These are phyloP conservation scores for Trametes cubensis DNA, from an alignment of 768 basidiomycete genomes.

Conservation along the genomic window DNA sequence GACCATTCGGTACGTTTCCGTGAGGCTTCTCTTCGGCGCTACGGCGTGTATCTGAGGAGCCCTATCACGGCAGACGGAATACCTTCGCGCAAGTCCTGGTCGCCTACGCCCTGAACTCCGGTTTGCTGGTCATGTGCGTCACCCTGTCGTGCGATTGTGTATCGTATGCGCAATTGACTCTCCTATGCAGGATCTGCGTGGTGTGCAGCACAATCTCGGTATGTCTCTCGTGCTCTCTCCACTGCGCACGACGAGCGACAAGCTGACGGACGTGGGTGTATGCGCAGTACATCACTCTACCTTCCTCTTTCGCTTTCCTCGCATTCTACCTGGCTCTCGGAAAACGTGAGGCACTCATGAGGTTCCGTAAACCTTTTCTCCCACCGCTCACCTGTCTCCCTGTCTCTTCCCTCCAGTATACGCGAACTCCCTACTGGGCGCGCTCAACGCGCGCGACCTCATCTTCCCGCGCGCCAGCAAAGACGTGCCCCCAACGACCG, in stretches of 20 bases:
- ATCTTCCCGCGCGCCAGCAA: neutral
- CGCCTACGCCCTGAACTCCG: conserved; percentile 1
- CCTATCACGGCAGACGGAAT: neutral
- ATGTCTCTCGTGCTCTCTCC: neutral
- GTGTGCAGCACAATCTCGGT: conserved; percentile 6
- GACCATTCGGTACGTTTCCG: neutral
- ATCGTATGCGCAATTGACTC: neutral
- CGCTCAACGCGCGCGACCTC: conserved; percentile 7
- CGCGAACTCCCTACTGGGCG: conserved; percentile 6
- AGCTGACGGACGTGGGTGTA: neutral
- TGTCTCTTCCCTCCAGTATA: neutral
- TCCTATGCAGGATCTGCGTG: conserved; percentile 4
- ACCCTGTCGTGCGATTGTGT: neutral
- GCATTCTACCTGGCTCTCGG: conserved; percentile 7
- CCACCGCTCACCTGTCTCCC: neutral
- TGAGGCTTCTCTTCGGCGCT: too few relatives aligned
- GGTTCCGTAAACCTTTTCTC: too few relatives aligned
- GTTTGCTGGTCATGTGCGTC: conserved; percentile 8
- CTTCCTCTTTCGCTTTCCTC: neutral
- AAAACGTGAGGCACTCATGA: neutral
- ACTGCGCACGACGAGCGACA: too few relatives aligned
- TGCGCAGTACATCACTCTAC: neutral
- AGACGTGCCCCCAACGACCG: neutral
- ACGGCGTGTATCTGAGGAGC: neutral
- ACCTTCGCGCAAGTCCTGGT: neutral